Conservation (phyloP, 1,139 yeast species). For the Pichia sp. region DNA sequence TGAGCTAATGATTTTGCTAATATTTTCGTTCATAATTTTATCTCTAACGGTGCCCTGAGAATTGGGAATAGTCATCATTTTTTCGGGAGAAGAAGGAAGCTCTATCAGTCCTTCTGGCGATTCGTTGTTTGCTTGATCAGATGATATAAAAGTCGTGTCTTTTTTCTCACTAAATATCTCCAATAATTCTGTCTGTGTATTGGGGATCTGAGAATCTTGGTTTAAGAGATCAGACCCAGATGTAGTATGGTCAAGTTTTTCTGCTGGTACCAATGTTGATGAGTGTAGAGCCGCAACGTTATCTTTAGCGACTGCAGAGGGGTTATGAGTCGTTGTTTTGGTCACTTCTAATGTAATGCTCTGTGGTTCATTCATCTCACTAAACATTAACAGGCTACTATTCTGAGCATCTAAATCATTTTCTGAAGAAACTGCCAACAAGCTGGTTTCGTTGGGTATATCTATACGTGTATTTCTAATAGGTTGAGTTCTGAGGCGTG, state of each 20-base stretch:
- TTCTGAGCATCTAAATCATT: background rate
- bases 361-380: background rate
- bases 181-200: background rate
- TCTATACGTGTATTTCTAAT: background rate
- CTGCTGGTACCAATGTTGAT: background rate
- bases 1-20: background rate
- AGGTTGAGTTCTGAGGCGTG: background rate
- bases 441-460: constrained; percentile 1
- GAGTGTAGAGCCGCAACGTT: background rate
- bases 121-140: background rate
- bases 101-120: background rate
- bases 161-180: constrained; percentile 4
- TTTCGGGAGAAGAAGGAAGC: background rate
- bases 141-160: background rate
- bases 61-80: background rate
- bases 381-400: background rate
- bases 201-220: background rate
- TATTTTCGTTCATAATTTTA: background rate
- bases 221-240: background rate
- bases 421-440: background rate
- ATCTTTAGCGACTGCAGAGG: background rate
- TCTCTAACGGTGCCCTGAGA: background rate
- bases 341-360: no score
- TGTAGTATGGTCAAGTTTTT: background rate
- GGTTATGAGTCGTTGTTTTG: background rate